phyloP scores from a whole-genome alignment of 73 alveolate species.

The Paramecium sexaurelia region DNA sequence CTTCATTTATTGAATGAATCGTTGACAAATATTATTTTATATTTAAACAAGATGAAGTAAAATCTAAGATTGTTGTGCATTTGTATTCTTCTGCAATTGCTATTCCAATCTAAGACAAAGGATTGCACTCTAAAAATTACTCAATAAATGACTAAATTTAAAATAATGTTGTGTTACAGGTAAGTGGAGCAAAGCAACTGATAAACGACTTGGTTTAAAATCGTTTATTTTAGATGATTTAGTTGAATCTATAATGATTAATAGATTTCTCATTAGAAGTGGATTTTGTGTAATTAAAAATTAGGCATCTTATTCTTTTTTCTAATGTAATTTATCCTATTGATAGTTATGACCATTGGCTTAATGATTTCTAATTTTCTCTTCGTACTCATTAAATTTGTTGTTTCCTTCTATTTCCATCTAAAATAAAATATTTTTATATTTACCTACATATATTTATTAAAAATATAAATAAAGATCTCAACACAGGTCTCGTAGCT shows the following conservation, averaged over 20 bases:
- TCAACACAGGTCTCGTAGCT: slow-evolving; percentile 66
- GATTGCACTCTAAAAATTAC: background rate
- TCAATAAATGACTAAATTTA: background rate
- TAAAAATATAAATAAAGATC: background rate
- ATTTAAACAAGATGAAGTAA: background rate
- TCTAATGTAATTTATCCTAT: background rate
- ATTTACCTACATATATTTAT: slow-evolving; percentile 15
- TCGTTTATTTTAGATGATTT: slow-evolving; percentile 42
- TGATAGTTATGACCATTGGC: background rate
- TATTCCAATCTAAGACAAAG: background rate
- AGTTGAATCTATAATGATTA: background rate
- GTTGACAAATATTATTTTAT: slow-evolving; percentile 43
- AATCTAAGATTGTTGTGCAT: slow-evolving; percentile 5
- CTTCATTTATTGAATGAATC: background rate
- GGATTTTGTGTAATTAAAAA: background rate
- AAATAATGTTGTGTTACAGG: background rate
- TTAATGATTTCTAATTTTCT: background rate
- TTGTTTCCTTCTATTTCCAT: background rate
- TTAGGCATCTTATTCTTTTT: background rate
- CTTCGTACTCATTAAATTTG: background rate
- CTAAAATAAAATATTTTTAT: background rate
- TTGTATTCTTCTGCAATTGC: background rate
- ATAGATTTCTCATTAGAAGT: slow-evolving; percentile 4
- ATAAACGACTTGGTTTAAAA: slow-evolving; percentile 5
- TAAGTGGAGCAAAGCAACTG: background rate